Conservation (phyloP, 176 grass and related monocot species). For the Carex myosuroides region DNA sequence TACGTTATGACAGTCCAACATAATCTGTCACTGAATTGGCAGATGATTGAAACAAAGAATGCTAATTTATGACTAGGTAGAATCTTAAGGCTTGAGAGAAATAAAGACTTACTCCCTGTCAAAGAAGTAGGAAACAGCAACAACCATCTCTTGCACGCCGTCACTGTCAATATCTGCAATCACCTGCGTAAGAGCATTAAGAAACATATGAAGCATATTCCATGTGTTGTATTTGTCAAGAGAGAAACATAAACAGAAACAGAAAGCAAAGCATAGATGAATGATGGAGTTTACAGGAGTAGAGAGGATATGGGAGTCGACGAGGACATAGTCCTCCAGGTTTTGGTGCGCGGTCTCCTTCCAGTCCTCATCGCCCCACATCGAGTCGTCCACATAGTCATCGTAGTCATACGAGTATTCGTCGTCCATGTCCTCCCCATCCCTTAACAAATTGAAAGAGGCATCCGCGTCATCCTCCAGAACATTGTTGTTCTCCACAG, state of each 20-base stretch:
- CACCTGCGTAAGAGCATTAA: slow-evolving; percentile 45
- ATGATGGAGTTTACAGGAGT: slow-evolving; percentile 58
- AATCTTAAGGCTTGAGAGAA: background rate
- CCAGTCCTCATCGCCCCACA: slow-evolving; percentile 97
- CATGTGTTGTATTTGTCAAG: background rate
- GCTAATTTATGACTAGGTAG: background rate
- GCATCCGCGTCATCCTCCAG: slow-evolving; percentile 75
- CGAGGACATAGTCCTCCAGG: slow-evolving; percentile 65
- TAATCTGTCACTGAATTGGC: background rate
- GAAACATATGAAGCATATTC: slow-evolving; percentile 15
- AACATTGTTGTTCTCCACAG: slow-evolving; percentile 56
- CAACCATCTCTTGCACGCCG: slow-evolving; percentile 85
- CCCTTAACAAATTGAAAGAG: slow-evolving; percentile 82
- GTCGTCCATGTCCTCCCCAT: slow-evolving; percentile 35
- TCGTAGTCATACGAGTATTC: slow-evolving; percentile 52
- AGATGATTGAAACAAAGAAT: background rate
- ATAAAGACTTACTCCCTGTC: slow-evolving; percentile 45
- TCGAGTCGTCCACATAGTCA: slow-evolving; percentile 50
- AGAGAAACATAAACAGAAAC: slow-evolving; percentile 1
- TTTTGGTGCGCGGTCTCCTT: slow-evolving; percentile 72
- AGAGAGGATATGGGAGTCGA: slow-evolving; percentile 87
- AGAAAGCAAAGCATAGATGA: slow-evolving; percentile 11
- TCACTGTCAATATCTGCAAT: slow-evolving; percentile 97
- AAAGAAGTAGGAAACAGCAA: slow-evolving; percentile 87
- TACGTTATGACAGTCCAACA: background rate